Evolutionary conservation across 148 eudicot genomes (phyloP).

Genomic region (Spergularia bocconei): DNA sequence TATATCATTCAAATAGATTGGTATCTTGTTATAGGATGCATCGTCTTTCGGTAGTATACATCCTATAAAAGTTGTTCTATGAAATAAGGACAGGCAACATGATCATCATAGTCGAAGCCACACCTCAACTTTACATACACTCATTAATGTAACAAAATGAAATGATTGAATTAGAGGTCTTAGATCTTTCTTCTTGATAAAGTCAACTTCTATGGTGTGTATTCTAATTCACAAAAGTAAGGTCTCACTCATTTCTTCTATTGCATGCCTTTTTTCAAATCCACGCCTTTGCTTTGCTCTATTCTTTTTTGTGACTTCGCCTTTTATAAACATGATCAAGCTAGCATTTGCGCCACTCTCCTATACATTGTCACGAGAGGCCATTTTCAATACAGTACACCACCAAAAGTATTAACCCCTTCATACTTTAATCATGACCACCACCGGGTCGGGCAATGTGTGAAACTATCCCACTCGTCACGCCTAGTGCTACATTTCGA

Average conservation of each 20-base stretch:
- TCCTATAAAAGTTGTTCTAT: neutral
- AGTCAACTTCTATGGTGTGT: conserved; percentile 32
- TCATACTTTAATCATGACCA: conserved; percentile 43
- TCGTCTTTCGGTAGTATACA: no score
- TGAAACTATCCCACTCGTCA: conserved; percentile 6
- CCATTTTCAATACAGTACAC: conserved; percentile 30
- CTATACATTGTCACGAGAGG: conserved; percentile 29
- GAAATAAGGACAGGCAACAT: conserved; percentile 6
- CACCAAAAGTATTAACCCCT: conserved; percentile 10
- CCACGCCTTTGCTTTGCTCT: conserved; percentile 22
- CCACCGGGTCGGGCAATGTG: conserved; percentile 1
- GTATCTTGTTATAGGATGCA: no score
- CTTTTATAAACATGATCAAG: conserved; percentile 4
- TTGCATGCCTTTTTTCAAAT: conserved; percentile 6
- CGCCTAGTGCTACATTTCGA: neutral
- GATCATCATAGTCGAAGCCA: conserved; percentile 13
- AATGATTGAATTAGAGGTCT: conserved; percentile 25
- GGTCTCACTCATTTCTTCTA: neutral
- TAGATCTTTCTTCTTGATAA: conserved; percentile 16
- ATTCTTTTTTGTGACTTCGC: conserved; percentile 7
- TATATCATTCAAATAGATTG: no score
- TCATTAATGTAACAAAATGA: conserved; percentile 17
- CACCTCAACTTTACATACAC: conserved; percentile 9
- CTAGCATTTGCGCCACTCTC: conserved; percentile 20
- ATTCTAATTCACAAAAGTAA: conserved; percentile 2